Conservation (phyloP, 2,329 filamentous ascomycete species). For the Neofusicoccum sp. region DNA sequence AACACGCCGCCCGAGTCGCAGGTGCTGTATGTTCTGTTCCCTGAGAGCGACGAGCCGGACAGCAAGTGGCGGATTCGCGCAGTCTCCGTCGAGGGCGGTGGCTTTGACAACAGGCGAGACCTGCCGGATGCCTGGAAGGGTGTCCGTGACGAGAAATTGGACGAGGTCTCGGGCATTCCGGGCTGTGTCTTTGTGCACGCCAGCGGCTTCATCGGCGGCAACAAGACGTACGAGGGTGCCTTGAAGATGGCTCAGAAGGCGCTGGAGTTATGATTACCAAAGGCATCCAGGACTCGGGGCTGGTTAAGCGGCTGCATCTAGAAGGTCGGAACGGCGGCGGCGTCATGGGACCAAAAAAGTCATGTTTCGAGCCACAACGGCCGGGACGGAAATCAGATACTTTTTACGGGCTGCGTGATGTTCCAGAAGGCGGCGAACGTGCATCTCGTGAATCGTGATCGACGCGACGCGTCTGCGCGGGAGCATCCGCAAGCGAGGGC, state of each 20-base stretch:
- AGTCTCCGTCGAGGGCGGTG: constrained; percentile 79
- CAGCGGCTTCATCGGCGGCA: constrained; percentile 92
- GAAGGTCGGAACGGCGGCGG: neutral
- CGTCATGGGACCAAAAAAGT: neutral
- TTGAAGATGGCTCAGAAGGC: constrained; percentile 82
- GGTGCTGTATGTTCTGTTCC: constrained; percentile 86
- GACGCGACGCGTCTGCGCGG: constrained; percentile 5
- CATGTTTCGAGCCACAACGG: neutral
- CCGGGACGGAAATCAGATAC: neutral
- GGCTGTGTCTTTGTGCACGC: constrained; percentile 93
- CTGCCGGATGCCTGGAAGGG: constrained; percentile 91
- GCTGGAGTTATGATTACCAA: constrained; percentile 20
- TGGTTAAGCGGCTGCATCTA: neutral
- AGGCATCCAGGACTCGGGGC: neutral
- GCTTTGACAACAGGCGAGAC: constrained; percentile 88
- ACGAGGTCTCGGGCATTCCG: constrained; percentile 64
- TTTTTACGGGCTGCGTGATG: neutral
- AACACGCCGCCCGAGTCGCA: constrained; percentile 49
- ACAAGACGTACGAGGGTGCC: constrained; percentile 85
- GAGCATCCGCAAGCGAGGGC: constrained; percentile 6
- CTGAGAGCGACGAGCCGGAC: constrained; percentile 71
- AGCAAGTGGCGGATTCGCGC: constrained; percentile 92
- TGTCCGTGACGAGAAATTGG: constrained; percentile 80
- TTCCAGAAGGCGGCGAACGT: constrained; percentile 4
- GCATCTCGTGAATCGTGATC: neutral